Percentiles rank a stretch among this genome's conserved stretches.
Conservation (phyloP, 345 rosid genomes). For the Eucalyptus urophylla region DNA sequence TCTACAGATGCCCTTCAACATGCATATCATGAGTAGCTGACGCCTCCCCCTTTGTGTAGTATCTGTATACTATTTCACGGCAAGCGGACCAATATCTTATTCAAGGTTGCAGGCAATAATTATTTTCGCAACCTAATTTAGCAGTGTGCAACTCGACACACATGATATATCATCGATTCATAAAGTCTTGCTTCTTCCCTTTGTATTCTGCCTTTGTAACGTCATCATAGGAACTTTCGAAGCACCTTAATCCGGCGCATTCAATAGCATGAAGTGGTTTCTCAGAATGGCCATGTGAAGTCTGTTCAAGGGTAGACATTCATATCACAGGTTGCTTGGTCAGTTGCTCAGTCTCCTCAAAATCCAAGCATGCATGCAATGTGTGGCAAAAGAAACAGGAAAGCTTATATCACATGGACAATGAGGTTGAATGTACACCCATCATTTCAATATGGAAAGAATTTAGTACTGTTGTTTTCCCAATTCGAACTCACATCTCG, state of each 20-base stretch:
- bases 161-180: not conserved
- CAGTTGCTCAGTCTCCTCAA: not conserved
- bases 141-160: not conserved
- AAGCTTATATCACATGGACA: not conserved
- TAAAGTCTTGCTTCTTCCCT: not conserved
- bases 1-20: not conserved
- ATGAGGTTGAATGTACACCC: not conserved
- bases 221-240: not conserved
- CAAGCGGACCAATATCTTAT: not conserved
- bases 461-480: not conserved
- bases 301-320: not conserved
- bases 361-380: not conserved
- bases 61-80: not conserved
- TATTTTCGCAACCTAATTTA: not conserved
- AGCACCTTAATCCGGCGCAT: not conserved
- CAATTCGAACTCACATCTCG: not conserved
- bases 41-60: not conserved
- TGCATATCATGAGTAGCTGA: not conserved
- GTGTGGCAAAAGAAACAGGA: not conserved
- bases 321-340: not conserved
- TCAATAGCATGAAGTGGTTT: not conserved
- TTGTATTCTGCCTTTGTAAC: not conserved
- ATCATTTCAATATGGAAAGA: not conserved
- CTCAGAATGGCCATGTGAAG: not conserved
- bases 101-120: not conserved